Conservation (phyloP, 2,329 filamentous ascomycete genomes). For the Clonostachys rosea region DNA sequence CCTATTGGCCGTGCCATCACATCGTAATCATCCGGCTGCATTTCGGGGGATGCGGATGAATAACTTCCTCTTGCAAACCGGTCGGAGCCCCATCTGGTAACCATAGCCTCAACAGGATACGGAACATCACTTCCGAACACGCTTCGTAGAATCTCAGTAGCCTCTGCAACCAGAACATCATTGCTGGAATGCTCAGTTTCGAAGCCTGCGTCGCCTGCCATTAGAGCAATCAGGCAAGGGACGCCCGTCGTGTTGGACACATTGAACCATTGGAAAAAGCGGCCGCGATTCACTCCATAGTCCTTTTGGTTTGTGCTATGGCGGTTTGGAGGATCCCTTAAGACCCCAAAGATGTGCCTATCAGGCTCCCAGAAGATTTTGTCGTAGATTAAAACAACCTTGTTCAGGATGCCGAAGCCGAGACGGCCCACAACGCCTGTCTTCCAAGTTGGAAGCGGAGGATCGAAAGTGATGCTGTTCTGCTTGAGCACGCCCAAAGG, state of each 20-base stretch:
- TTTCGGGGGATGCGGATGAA: constrained; percentile 83
- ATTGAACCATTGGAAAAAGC: constrained; percentile 98
- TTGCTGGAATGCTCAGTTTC: constrained; percentile 78
- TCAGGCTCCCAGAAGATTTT: constrained; percentile 86
- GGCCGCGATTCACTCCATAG: constrained; percentile 74
- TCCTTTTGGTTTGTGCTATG: constrained; percentile 74
- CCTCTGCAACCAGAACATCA: constrained; percentile 72
- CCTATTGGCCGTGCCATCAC: constrained; percentile 80
- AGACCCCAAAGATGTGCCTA: constrained; percentile 88
- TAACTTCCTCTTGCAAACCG: constrained; percentile 92
- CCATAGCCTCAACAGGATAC: constrained; percentile 75
- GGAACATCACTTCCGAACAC: constrained; percentile 73
- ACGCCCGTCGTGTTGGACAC: constrained; percentile 84
- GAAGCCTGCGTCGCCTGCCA: constrained; percentile 92
- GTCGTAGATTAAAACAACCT: constrained; percentile 87
- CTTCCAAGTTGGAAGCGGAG: constrained; percentile 86
- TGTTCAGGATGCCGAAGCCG: constrained; percentile 92
- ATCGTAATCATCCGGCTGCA: constrained; percentile 86
- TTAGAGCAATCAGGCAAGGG: constrained; percentile 83
- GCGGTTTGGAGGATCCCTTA: constrained; percentile 67
- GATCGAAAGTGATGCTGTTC: constrained; percentile 78
- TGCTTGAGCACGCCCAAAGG: constrained; percentile 89
- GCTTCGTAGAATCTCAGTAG: constrained; percentile 70
- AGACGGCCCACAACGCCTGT: constrained; percentile 72
- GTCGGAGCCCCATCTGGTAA: constrained; percentile 91